Conservation (phyloP, 345 rosid genomes). For the Combretum micranthum region DNA sequence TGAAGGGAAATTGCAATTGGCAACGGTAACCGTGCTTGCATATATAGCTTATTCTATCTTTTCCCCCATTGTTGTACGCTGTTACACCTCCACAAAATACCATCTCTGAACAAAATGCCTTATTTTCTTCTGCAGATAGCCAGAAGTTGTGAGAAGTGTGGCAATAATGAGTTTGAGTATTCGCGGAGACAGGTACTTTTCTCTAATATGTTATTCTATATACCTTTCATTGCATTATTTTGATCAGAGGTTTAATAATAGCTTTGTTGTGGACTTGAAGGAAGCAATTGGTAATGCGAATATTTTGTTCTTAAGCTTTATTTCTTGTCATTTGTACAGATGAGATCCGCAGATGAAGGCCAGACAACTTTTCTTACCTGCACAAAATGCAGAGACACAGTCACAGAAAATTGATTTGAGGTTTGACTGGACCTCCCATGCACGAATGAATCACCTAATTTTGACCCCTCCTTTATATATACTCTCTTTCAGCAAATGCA, state of each 20-base stretch:
- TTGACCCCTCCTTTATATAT: no score
- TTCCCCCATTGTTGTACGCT: no score
- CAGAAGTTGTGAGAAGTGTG: conserved; percentile 31
- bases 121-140: conserved; percentile 18
- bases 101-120: no score
- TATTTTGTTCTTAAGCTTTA: not conserved
- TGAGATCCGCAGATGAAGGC: conserved; percentile 51
- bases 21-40: conserved; percentile 9
- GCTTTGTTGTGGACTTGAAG: no score
- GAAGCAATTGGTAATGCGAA: no score
- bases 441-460: no score
- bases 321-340: conserved; percentile 13
- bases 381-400: conserved; percentile 20
- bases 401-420: not conserved
- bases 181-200: conserved; percentile 30
- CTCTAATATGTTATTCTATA: not conserved
- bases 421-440: not conserved
- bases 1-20: conserved; percentile 16
- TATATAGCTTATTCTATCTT: no score
- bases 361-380: conserved; percentile 29
- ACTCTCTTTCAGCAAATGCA: no score
- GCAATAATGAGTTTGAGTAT: conserved; percentile 26
- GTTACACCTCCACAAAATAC: no score
- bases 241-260: no score
- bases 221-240: not conserved